These are phyloP conservation scores for Dentipellis fragilis DNA, from an alignment of 768 basidiomycete species.

Conservation along the genomic window DNA sequence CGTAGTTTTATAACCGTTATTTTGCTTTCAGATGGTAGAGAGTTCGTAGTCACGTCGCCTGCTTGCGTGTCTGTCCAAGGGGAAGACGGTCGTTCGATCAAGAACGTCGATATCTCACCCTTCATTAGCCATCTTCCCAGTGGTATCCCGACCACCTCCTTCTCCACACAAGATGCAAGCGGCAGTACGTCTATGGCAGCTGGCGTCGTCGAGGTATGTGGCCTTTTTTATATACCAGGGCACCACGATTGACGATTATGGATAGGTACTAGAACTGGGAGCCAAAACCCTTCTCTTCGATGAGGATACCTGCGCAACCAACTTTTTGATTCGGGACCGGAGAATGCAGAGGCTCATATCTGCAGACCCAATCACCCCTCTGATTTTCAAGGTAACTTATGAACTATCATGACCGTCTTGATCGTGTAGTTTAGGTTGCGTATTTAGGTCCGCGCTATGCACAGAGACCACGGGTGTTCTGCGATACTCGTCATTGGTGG, in stretches of 20 bases:
- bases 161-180: constrained; percentile 14
- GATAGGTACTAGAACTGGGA: constrained; percentile 8
- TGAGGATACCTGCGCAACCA: constrained; percentile 15
- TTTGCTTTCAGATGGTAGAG: constrained; percentile 9
- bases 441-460: constrained; percentile 9
- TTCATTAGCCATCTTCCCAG: constrained; percentile 12
- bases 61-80: constrained; percentile 8
- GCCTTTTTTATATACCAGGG: neutral
- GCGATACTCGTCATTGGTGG: constrained; percentile 14
- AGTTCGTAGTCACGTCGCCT: constrained; percentile 11
- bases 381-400: constrained; percentile 11
- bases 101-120: constrained; percentile 12
- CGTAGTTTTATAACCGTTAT: neutral
- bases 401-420: too few species aligned
- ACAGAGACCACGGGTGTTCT: constrained; percentile 7
- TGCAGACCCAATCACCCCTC: constrained; percentile 11
- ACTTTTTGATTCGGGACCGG: constrained; percentile 13
- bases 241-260: neutral
- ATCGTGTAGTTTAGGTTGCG: too few species aligned
- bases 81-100: constrained; percentile 13
- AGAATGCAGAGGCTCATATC: constrained; percentile 13
- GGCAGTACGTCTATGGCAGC: constrained; percentile 15
- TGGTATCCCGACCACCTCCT: constrained; percentile 5
- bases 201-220: constrained; percentile 11
- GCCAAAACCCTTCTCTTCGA: constrained; percentile 13